Percentiles rank a stretch among this genome's conserved stretches.
Evolutionary conservation across 2,329 filamentous ascomycete species (phyloP).

Genomic region (Thielaviopsis populi): DNA sequence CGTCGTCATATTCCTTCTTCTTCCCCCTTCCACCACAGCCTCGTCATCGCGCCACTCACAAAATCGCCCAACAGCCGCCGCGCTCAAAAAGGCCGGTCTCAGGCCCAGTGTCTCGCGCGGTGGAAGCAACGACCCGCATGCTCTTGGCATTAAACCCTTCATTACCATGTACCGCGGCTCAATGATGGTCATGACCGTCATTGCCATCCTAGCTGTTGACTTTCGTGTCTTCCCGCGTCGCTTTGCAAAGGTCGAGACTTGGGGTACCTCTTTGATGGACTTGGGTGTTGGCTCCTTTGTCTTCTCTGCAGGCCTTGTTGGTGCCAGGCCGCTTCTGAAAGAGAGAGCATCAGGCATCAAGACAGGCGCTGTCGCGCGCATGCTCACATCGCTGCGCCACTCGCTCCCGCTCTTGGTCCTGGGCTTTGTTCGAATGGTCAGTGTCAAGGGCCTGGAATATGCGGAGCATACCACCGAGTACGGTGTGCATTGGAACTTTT

Average conservation of each 20-base stretch:
- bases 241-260: constrained; percentile 97
- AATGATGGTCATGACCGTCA: constrained; percentile 81
- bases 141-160: constrained; percentile 74
- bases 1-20: constrained; percentile 47
- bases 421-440: constrained; percentile 66
- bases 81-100: constrained; percentile 32
- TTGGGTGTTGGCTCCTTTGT: constrained; percentile 95
- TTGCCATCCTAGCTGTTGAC: constrained; percentile 92
- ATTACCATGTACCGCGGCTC: constrained; percentile 79
- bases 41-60: constrained; percentile 21
- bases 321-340: constrained; percentile 64
- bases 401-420: constrained; percentile 69
- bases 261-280: constrained; percentile 98
- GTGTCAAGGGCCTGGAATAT: constrained; percentile 88
- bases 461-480: constrained; percentile 96
- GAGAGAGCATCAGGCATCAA: constrained; percentile 39
- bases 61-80: constrained; percentile 15
- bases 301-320: constrained; percentile 84
- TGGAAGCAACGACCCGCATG: constrained; percentile 19
- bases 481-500: constrained; percentile 99
- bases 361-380: constrained; percentile 38
- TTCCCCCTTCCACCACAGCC: constrained; percentile 25
- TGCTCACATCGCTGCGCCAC: constrained; percentile 57
- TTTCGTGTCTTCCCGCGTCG: constrained; percentile 84
- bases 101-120: constrained; percentile 17